A percentile compares a stretch with the other conserved stretches of the same genome.
Evolutionary conservation across 2,329 filamentous ascomycete species (phyloP).

Genomic region (Ophiosphaerella herpotricha): DNA sequence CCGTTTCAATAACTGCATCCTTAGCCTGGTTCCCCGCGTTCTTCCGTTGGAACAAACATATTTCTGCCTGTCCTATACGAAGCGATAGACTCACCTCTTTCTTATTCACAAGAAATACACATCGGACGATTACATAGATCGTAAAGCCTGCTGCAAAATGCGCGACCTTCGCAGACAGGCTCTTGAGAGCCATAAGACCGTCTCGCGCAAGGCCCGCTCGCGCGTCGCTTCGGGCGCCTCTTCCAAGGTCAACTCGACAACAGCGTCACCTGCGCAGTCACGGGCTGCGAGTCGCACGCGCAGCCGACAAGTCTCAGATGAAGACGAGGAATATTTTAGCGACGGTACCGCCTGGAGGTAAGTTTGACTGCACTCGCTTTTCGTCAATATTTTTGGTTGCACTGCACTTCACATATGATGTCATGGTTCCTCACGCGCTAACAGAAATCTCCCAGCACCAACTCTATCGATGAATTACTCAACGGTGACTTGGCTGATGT

Average conservation of each 20-base stretch:
- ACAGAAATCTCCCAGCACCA: conserved; percentile 52
- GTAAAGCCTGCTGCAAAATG: conserved; percentile 49
- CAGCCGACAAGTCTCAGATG: conserved; percentile 67
- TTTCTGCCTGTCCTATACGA: neutral
- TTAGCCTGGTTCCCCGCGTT: conserved; percentile 30
- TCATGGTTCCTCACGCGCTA: conserved; percentile 21
- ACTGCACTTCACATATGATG: neutral
- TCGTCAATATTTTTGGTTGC: conserved; percentile 3
- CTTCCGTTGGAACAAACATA: conserved; percentile 8
- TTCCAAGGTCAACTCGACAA: conserved; percentile 63
- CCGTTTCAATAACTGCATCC: conserved; percentile 39
- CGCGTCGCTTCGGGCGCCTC: conserved; percentile 60
- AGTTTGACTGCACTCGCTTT: conserved; percentile 25
- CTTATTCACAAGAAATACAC: conserved; percentile 1
- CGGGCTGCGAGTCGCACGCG: conserved; percentile 52
- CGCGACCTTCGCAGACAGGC: conserved; percentile 69
- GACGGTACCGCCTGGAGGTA: conserved; percentile 65
- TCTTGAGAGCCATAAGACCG: conserved; percentile 73
- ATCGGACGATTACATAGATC: conserved; percentile 13
- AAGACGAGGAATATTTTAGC: conserved; percentile 66
- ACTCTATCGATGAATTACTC: conserved; percentile 69
- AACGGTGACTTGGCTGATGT: conserved; percentile 55
- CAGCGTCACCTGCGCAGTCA: conserved; percentile 63
- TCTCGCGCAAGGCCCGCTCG: conserved; percentile 69
- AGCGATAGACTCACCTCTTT: too few relatives aligned